These are phyloP conservation scores for Xylaria sp. DNA, from an alignment of 2,329 filamentous ascomycete genomes.

Conservation along the genomic window DNA sequence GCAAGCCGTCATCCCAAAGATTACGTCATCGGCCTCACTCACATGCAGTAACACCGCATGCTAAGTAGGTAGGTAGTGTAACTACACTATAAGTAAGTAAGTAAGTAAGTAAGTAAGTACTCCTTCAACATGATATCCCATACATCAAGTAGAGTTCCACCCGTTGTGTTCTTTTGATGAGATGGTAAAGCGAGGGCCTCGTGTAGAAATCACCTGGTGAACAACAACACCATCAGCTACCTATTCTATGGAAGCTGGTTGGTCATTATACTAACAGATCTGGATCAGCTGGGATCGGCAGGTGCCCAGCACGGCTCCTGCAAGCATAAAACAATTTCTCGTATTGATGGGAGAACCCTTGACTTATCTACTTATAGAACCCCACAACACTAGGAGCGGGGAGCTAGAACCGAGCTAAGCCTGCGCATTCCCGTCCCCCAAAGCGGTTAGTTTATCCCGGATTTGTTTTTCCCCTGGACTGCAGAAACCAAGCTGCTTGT, in stretches of 20 bases:
- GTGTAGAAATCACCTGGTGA: not conserved
- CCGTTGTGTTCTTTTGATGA: not conserved
- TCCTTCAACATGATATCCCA: no score
- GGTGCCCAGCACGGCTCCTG: not conserved
- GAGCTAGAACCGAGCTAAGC: slow-evolving; percentile 12
- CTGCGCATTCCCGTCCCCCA: not conserved
- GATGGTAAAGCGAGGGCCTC: not conserved
- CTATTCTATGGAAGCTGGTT: not conserved
- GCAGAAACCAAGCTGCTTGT: not conserved
- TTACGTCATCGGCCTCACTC: slow-evolving; percentile 5
- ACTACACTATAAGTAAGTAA: no score
- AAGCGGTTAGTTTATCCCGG: not conserved
- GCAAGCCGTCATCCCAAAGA: not conserved
- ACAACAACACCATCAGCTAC: not conserved
- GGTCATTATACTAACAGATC: slow-evolving; percentile 3
- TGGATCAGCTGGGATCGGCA: slow-evolving; percentile 17
- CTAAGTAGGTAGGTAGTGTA: no score
- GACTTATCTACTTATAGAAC: slow-evolving; percentile 12
- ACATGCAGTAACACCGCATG: no score
- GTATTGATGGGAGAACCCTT: slow-evolving; percentile 30
- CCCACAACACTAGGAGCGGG: slow-evolving; percentile 6
- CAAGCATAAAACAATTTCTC: slow-evolving; percentile 25
- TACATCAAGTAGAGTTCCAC: not conserved
- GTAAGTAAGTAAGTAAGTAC: no score
- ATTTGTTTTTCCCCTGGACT: slow-evolving; percentile 7